These are phyloP conservation scores for Rehmannia glutinosa DNA, from an alignment of 257 asterid genomes.

Conservation along the genomic window DNA sequence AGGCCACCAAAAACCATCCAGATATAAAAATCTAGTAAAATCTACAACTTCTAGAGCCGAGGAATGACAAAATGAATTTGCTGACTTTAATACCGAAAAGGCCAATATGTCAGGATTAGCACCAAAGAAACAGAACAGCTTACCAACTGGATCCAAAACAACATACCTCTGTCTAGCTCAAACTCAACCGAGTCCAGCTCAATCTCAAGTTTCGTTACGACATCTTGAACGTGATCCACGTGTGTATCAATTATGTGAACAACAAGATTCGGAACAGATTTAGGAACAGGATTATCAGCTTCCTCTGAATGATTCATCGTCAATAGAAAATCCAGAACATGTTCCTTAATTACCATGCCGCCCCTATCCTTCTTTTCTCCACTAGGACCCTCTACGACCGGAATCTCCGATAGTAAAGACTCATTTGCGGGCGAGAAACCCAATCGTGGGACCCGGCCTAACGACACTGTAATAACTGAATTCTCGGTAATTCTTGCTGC, in stretches of 20 bases:
- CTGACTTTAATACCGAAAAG: too few species aligned
- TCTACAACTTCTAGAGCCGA: background rate
- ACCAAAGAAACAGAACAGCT: background rate
- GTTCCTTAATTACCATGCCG: conserved; percentile 76
- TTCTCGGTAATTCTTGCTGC: conserved; percentile 85
- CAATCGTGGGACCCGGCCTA: conserved; percentile 91
- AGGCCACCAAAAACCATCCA: background rate
- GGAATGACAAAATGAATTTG: background rate
- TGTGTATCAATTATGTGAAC: conserved; percentile 91
- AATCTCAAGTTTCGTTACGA: conserved; percentile 85
- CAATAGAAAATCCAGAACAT: conserved; percentile 73
- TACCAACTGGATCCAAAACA: background rate
- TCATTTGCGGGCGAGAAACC: conserved; percentile 68
- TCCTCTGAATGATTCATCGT: conserved; percentile 95
- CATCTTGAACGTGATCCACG: conserved; percentile 95
- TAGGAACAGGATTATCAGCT: conserved; percentile 98
- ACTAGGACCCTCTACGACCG: conserved; percentile 61
- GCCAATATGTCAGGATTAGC: background rate
- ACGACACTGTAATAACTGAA: conserved; percentile 87
- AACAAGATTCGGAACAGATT: conserved; percentile 74
- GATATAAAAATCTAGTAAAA: background rate
- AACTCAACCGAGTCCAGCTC: conserved; percentile 88
- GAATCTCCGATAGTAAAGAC: conserved; percentile 80
- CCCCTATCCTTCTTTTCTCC: conserved; percentile 40
- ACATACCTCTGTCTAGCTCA: conserved; percentile 85